These are phyloP conservation scores for Mucor circinelloides DNA, from an alignment of 371 early-diverging fungal species.

Conservation along the genomic window DNA sequence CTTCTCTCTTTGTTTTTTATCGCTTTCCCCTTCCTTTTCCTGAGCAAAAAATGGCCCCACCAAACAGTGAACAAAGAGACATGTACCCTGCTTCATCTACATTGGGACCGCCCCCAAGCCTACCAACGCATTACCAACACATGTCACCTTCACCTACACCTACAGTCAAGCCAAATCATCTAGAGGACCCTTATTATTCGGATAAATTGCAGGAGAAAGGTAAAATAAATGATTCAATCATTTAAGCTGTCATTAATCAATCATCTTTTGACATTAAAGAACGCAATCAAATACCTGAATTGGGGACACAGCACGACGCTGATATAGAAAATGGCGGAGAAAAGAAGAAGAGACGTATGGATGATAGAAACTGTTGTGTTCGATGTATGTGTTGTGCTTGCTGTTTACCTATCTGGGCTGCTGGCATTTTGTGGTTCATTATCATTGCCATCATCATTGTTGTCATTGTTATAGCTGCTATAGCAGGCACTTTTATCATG, in stretches of 20 bases:
- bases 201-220: slow-evolving; percentile 3
- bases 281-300: slow-evolving; percentile 8
- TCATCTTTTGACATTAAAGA: background rate
- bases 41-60: background rate
- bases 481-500: slow-evolving; percentile 41
- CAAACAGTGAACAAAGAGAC: background rate
- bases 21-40: background rate
- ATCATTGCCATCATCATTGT: slow-evolving; percentile 42
- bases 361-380: slow-evolving; percentile 33
- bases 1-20: background rate
- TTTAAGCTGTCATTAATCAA: background rate
- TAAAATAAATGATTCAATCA: background rate
- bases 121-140: slow-evolving; percentile 7
- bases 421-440: slow-evolving; percentile 42
- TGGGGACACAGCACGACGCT: slow-evolving; percentile 5
- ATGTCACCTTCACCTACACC: slow-evolving; percentile 25
- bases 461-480: slow-evolving; percentile 35
- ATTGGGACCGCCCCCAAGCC: slow-evolving; percentile 3
- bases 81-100: background rate
- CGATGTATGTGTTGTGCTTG: slow-evolving; percentile 50
- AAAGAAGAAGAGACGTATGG: slow-evolving; percentile 27
- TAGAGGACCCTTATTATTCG: background rate
- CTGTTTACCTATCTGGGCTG: slow-evolving; percentile 47
- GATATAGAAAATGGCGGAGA: slow-evolving; percentile 10
- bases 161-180: slow-evolving; percentile 15